A percentile compares a stretch with the other conserved stretches of the same genome.
These are phyloP conservation scores for Debaryomycetaceae sp. DNA, from an alignment of 1,139 yeast species.

Conservation along the genomic window DNA sequence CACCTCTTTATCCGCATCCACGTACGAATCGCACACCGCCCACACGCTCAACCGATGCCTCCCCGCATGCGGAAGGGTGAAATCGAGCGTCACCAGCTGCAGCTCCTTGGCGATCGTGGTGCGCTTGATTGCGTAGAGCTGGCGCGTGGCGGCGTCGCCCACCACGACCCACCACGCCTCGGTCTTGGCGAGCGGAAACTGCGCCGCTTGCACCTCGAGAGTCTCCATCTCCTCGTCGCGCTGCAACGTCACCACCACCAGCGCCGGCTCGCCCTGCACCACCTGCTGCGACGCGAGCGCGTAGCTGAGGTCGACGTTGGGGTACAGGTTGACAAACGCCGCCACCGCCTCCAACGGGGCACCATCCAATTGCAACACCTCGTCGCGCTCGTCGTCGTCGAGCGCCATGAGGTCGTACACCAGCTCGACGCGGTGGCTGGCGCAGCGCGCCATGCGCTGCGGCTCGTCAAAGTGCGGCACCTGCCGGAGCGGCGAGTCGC, in stretches of 20 bases:
- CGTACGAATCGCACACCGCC: constrained; percentile 88
- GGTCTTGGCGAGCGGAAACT: constrained; percentile 53
- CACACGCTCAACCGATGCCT: constrained; percentile 60
- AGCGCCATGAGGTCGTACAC: constrained; percentile 83
- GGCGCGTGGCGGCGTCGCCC: constrained; percentile 60
- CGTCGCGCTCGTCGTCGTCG: constrained; percentile 74
- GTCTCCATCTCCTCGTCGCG: constrained; percentile 80
- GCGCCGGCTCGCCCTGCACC: constrained; percentile 39
- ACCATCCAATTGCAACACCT: constrained; percentile 53
- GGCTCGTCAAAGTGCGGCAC: constrained; percentile 60
- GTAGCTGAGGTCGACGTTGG: constrained; percentile 72
- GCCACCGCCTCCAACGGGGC: constrained; percentile 62
- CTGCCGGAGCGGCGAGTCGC: constrained; percentile 76
- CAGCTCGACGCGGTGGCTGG: constrained; percentile 52
- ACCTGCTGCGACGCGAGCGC: constrained; percentile 39
- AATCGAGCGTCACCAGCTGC: constrained; percentile 51
- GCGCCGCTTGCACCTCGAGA: constrained; percentile 51
- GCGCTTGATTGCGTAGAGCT: constrained; percentile 72
- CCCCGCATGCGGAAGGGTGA: constrained; percentile 61
- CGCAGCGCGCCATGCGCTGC: constrained; percentile 56
- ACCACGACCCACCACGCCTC: constrained; percentile 89
- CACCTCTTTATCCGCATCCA: constrained; percentile 87
- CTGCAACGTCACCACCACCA: constrained; percentile 50
- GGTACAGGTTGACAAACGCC: constrained; percentile 82
- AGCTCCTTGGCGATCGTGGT: constrained; percentile 49